Conservation (phyloP, 75 land plant genomes). For the Pinus tabuliformis region DNA sequence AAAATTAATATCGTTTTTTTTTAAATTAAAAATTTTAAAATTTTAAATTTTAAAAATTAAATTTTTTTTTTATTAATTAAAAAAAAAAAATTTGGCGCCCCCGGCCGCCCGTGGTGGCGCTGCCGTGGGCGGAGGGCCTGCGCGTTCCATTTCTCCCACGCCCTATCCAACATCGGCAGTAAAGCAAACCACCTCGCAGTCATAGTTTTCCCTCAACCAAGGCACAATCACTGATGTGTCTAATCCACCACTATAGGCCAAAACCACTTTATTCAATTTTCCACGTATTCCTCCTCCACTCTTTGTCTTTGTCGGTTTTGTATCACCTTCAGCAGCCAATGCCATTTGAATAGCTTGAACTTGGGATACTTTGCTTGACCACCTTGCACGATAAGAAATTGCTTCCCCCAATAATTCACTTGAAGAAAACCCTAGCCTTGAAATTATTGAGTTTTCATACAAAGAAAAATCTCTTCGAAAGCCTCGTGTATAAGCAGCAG, state of each 20-base stretch:
- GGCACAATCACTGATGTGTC: constrained; percentile 99
- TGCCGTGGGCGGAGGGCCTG: too few relatives aligned
- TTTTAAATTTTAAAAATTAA: too few relatives aligned
- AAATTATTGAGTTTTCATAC: not conserved
- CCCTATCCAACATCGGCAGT: constrained; percentile 99
- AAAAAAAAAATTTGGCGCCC: too few relatives aligned
- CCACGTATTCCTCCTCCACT: constrained; percentile 39
- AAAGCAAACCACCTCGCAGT: constrained; percentile 98
- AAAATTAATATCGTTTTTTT: too few relatives aligned
- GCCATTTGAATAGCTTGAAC: not conserved
- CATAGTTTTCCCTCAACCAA: constrained; percentile 99
- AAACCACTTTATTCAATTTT: constrained; percentile 83
- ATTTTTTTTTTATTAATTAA: too few relatives aligned
- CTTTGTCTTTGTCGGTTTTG: too few relatives aligned
- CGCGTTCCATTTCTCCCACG: too few relatives aligned
- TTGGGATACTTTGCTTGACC: not conserved
- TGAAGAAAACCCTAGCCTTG: constrained; percentile 1
- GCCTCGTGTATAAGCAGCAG: not conserved
- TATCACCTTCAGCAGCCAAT: too few relatives aligned
- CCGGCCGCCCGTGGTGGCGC: too few relatives aligned
- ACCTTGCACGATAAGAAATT: not conserved
- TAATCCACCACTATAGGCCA: constrained; percentile 97
- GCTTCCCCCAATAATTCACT: not conserved
- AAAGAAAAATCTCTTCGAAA: not conserved
- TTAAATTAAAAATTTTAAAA: too few relatives aligned